Base-by-base conservation (phyloP, 2,329 filamentous ascomycete species). In the Knoxdaviesia proteae region DNA sequence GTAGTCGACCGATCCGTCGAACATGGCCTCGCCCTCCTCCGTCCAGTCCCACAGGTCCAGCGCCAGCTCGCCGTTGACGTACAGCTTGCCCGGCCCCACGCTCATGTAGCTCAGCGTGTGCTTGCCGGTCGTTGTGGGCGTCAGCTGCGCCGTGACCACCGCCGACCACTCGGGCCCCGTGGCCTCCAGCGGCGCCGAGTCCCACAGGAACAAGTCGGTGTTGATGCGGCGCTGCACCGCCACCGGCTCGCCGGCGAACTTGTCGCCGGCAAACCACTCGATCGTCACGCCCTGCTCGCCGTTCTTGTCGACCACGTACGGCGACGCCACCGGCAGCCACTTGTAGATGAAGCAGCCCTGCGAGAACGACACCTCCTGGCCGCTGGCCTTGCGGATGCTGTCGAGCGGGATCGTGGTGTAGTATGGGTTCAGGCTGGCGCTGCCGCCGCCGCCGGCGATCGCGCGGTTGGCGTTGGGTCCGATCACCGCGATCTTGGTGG, bases 31-130 rank as follows among this genome's bases (percentile, higher is more conserved):
- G 29, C 76, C 74, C 48, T 77, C 69, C 47, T 79, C 73, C 0
- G 68, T 76, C 76, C 75, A 80, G 49, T 80, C 61, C 76, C 75
- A 80, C 3, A 78, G 65, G 48, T 80, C 73, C 38, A 79, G 66
- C 11, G 69, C 65, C 9, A 77, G 52, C 48, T 69, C 61, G 5
- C 69, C 74, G 44, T 80, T 60, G 40, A 80, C 57, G 48, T 68
- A 75, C 39, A 81, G 57, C 48, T 62, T 67, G 4, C 75, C 77
- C 0, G 75, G 73, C 0, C 77, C 77, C 6, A 80, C 75, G 39
- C 69, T 77, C 56, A 77, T 77, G 53, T 78, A 77, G 47, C 75
- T 77, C 49, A 80, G 65, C 3, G 71, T 77, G 51, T 81, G 76
- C 42, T 63, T 69, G 4, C 77, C 77, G 0, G 65, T 71, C 0